Base-by-base conservation (phyloP, 2,329 filamentous ascomycete genomes). In the Clonostachys rhizophaga region DNA sequence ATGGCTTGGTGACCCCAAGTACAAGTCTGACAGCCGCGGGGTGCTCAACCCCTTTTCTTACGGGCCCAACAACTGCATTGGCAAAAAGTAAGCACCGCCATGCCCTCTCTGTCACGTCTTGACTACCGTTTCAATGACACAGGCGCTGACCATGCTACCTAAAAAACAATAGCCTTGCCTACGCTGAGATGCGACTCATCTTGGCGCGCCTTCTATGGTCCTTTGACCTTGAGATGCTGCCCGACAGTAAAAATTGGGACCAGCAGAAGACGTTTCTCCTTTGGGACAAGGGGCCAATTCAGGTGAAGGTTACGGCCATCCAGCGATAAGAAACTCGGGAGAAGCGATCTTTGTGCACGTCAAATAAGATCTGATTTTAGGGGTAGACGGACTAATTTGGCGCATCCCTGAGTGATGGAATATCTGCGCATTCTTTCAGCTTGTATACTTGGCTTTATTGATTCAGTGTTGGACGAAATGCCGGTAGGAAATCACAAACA, bases 241-340 rank as follows among this genome's bases (percentile, higher is more conserved):
- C 36, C 14, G 36, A n/a, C 11, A 39, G 36, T 18, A 18, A 8
- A 18, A n/a, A n/a, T 5, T 39, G 36, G 36, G 17, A n/a, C 12
- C 14, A 39, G 36, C 36, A 39, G 36, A 39, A 39, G 12, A 39
- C 10, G 3, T 39, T 39, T 11, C 17, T 39, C 11, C 36, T 39
- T n/a, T 39, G 36, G 36, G 36, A 39, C 14, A 39, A 39, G 36
- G 30, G 56, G 54, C n/a, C 43, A 47, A 1, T 40, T 24, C 1
- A 52, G 42, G 9, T 57, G 17, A 39, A 18, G 36, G 17, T 39
- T 39, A 39, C 24, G 9, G 24, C 24, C 24, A 9, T 30, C 5
- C 24, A 30, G 24, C 24, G 24, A 30, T 30, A 10, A 30, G 24
- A 10, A 30, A 30, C 8, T 9, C 24, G 24, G 24, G 24, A 30